Evolutionary conservation across 2,329 filamentous ascomycete species (phyloP), one percentile per base, ranked within the genome.

Genomic region (Raffaelea albimanens): DNA sequence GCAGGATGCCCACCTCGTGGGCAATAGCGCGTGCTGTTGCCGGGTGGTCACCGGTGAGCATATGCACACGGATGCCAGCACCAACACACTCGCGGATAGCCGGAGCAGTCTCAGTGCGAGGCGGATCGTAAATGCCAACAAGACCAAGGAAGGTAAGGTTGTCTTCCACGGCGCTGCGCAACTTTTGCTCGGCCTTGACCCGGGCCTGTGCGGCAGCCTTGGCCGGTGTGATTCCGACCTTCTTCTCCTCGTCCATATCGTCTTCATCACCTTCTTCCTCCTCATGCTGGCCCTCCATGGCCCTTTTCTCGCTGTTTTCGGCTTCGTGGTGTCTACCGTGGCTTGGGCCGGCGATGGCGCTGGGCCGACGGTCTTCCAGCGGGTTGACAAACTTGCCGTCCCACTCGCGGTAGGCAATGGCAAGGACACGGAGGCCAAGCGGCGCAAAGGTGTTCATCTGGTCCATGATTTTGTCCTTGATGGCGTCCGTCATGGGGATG

Each of bases 81-180:
- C 73, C 73, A 47, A 83, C 78, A 58, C 84, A 88, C 58, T 83
- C 76, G 20, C 70, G 70, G 49, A 90, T 86, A 7, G 85, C 82
- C 1, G 72, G 75, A 20, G 82, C 85, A 1, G 88, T 89, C 66
- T 94, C 88, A 2, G 80, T 78, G 2, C 88, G 85, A 47, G 87
- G 88, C 3, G 88, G 88, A 56, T 95, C 88, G 60, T 93, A 91
- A 53, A 95, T 83, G 48, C 87, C 88, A 43, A 85, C 82, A 10
- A 95, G 74, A n/a, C 89, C 90, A 14, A 87, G 76, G 52, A 94
- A 85, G 3, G 73, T 75, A 29, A 95, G 76, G 25, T 78, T 71
- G 33, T 70, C 68, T 60, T 94, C 88, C 14, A 91, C 74, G 4
- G 72, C 65, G 5, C 69, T 66, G 5, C 88, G 84, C 3, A 73